These are phyloP conservation scores for Entoloma clypeatum DNA, from an alignment of 1,284 basidiomycete genomes.

Conservation along the genomic window DNA sequence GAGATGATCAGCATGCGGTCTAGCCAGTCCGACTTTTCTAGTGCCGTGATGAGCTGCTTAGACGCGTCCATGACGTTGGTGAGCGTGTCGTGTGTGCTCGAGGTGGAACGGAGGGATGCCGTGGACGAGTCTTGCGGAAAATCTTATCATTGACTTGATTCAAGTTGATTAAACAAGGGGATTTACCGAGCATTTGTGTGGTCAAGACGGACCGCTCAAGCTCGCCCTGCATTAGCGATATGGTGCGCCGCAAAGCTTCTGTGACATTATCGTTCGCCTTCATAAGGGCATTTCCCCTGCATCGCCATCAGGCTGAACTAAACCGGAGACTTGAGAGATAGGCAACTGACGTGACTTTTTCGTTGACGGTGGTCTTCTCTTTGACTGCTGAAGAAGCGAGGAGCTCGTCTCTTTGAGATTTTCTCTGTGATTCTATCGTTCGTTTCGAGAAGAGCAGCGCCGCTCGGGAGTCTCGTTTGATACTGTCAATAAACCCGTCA, in stretches of 20 bases:
- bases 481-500: constrained; percentile 33
- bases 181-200: constrained; percentile 78
- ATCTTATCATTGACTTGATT: constrained; percentile 6
- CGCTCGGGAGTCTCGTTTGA: constrained; percentile 58
- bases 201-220: constrained; percentile 85
- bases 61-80: constrained; percentile 73
- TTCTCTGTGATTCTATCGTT: constrained; percentile 57
- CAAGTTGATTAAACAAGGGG: neutral
- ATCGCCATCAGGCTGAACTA: neutral
- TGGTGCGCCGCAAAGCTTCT: constrained; percentile 78
- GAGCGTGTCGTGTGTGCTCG: constrained; percentile 77
- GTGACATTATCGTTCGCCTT: constrained; percentile 86
- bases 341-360: constrained; percentile 53
- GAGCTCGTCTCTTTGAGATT: constrained; percentile 62
- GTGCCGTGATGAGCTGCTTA: constrained; percentile 76
- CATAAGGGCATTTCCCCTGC: constrained; percentile 82
- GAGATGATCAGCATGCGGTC: constrained; percentile 82
- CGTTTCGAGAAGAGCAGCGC: constrained; percentile 70
- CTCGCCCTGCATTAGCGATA: constrained; percentile 84
- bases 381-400: constrained; percentile 46
- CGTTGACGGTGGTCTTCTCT: constrained; percentile 44
- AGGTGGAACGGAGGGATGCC: constrained; percentile 68
- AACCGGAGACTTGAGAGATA: neutral
- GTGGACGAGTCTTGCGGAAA: constrained; percentile 78
- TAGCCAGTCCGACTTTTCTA: constrained; percentile 88